Base-by-base conservation (phyloP, 2,329 filamentous ascomycete species). In the Monosporascus sp. region DNA sequence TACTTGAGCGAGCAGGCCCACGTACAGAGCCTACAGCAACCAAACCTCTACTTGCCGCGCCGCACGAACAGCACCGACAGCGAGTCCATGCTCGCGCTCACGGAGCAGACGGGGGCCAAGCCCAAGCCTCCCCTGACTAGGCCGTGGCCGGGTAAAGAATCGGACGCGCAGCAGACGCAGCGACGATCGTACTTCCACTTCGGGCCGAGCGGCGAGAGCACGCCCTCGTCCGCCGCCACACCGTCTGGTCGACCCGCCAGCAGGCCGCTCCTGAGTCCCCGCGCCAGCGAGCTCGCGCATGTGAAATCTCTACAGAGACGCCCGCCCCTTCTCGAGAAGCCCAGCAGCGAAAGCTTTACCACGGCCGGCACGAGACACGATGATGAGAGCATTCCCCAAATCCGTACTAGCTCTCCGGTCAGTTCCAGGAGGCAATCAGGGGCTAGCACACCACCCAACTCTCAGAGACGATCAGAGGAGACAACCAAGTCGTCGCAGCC, bases 1-100 rank as follows among this genome's bases (percentile, higher is more conserved):
- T 80, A 73, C 55, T 60, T 76, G 7, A 75, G 74, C 1, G 78
- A 81, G 56, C 71, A 73, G 17, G 74, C 73, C 0, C 77, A 79
- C 54, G 76, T 81, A 0, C 65, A 72, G 3, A 78, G 76, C 0
- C 60, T 81, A 3, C 78, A 81, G 52, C 57, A 62, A 9, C 64
- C 67, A 61, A 49, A 53, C 19, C 37, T 55, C 37, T 27, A 26
- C 19, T 22, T 46, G 31, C 31, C 0, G 31, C 31, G 31, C 11
- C 46, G 43, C n/a, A 40, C 20, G 16, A 49, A 14, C n/a, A 50
- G 49, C 22, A 60, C 51, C 47, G 50, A 52, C 8, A 53, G 52
- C 20, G 57, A 40, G 2, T 48, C 47, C 19, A 51, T 52, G 7
- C 45, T 52, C 26, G 40, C 48, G 19, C 27, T 34, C 8, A 44